phyloP scores from a whole-genome alignment of 805 yeast species.

The Pichia phayaonensis region DNA sequence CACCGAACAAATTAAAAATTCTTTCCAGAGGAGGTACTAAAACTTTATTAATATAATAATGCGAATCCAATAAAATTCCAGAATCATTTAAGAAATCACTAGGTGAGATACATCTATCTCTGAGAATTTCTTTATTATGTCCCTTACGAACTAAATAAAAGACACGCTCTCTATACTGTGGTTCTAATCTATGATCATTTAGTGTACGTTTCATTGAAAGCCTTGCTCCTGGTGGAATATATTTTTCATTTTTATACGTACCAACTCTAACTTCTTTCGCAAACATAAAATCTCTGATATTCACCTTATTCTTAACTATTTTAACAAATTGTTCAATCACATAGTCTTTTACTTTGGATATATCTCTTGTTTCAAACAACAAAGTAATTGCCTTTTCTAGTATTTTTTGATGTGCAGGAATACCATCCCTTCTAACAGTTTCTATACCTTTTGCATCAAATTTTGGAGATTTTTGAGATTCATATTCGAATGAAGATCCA shows the following conservation, averaged over 20 bases:
- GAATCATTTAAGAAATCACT: conserved; percentile 48
- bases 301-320: conserved; percentile 53
- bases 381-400: conserved; percentile 61
- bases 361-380: conserved; percentile 64
- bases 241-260: conserved; percentile 60
- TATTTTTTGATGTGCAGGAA: conserved; percentile 83
- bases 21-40: conserved; percentile 87
- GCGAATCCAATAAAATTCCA: conserved; percentile 54
- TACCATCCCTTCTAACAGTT: conserved; percentile 90
- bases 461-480: conserved; percentile 45
- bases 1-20: conserved; percentile 75
- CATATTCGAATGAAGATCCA: conserved; percentile 68
- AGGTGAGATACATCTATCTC: conserved; percentile 77
- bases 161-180: conserved; percentile 83
- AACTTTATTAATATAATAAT: conserved; percentile 78
- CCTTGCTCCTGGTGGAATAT: conserved; percentile 88
- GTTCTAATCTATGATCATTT: conserved; percentile 65
- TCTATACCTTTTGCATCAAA: conserved; percentile 98
- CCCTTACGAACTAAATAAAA: conserved; percentile 73
- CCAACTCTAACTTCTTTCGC: conserved; percentile 87
- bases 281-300: conserved; percentile 80
- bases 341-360: conserved; percentile 62
- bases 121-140: conserved; percentile 46
- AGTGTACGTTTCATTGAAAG: conserved; percentile 58
- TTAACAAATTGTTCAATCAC: conserved; percentile 60